Evolutionary conservation across 495 filamentous ascomycete species (phyloP).

Genomic region (Annulohypoxylon bovei): DNA sequence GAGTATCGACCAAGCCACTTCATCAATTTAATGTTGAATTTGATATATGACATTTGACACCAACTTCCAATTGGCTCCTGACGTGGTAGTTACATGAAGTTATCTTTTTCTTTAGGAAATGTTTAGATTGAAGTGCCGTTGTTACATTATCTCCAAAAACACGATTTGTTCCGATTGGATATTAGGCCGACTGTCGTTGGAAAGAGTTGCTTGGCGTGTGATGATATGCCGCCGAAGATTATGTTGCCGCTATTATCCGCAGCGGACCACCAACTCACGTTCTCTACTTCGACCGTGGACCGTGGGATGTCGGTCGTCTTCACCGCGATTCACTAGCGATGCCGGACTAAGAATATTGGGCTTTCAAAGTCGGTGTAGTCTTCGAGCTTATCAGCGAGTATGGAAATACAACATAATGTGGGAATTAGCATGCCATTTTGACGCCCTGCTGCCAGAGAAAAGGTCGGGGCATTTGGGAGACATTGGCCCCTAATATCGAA

Average conservation of each 20-base stretch:
- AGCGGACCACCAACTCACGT: constrained; percentile 1
- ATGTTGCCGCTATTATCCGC: constrained; percentile 10
- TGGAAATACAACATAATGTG: background rate
- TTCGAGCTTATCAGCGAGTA: background rate
- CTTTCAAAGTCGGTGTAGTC: constrained; percentile 9
- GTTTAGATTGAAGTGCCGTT: background rate
- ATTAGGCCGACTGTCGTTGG: background rate
- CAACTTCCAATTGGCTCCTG: background rate
- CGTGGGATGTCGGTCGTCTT: background rate
- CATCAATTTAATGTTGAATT: background rate
- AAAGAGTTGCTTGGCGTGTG: constrained; percentile 7
- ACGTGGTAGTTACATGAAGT: background rate
- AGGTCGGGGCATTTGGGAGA: constrained; percentile 10
- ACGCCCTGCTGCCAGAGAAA: background rate
- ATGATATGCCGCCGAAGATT: background rate
- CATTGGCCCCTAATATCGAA: background rate
- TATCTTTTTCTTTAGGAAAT: background rate
- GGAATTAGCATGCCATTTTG: background rate
- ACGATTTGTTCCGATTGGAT: background rate
- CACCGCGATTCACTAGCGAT: constrained; percentile 12
- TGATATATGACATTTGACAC: background rate
- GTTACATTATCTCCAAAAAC: background rate
- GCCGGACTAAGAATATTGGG: constrained; percentile 2
- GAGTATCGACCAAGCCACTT: background rate
- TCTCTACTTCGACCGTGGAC: background rate